Evolutionary conservation across 1,139 yeast genomes (phyloP).

Genomic region (Yamadazyma buinensis): DNA sequence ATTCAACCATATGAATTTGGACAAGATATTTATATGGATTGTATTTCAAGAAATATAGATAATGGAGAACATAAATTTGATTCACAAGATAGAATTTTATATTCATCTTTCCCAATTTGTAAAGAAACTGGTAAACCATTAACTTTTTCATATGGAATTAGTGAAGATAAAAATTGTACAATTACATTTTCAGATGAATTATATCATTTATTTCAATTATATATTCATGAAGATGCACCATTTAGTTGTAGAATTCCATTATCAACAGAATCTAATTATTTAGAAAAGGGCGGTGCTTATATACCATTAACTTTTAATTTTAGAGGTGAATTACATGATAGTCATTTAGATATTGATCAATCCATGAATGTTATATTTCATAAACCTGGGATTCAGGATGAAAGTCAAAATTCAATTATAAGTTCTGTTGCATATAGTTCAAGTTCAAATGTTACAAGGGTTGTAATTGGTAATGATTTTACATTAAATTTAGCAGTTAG

Average conservation of each 20-base stretch:
- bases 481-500: slow-evolving; percentile 56
- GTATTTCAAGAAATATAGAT: slow-evolving; percentile 66
- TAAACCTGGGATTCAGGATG: slow-evolving; percentile 26
- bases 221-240: slow-evolving; percentile 75
- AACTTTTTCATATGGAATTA: slow-evolving; percentile 47
- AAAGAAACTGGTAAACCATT: slow-evolving; percentile 62
- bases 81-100: slow-evolving; percentile 52
- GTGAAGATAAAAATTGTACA: slow-evolving; percentile 59
- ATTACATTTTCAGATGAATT: slow-evolving; percentile 61
- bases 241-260: slow-evolving; percentile 64
- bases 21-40: slow-evolving; percentile 50
- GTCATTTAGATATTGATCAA: slow-evolving; percentile 68
- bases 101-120: slow-evolving; percentile 59
- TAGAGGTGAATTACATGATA: slow-evolving; percentile 65
- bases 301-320: slow-evolving; percentile 64
- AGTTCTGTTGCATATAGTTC: slow-evolving; percentile 61
- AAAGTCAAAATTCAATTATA: slow-evolving; percentile 35
- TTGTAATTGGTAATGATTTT: slow-evolving; percentile 62
- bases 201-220: slow-evolving; percentile 69
- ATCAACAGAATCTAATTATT: slow-evolving; percentile 37
- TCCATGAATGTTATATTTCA: slow-evolving; percentile 53
- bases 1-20: slow-evolving; percentile 38
- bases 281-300: slow-evolving; percentile 47
- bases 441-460: slow-evolving; percentile 58
- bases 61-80: slow-evolving; percentile 75